These are phyloP conservation scores for Fomitiporia mediterranea DNA, from an alignment of 1,284 basidiomycete genomes.

Conservation along the genomic window DNA sequence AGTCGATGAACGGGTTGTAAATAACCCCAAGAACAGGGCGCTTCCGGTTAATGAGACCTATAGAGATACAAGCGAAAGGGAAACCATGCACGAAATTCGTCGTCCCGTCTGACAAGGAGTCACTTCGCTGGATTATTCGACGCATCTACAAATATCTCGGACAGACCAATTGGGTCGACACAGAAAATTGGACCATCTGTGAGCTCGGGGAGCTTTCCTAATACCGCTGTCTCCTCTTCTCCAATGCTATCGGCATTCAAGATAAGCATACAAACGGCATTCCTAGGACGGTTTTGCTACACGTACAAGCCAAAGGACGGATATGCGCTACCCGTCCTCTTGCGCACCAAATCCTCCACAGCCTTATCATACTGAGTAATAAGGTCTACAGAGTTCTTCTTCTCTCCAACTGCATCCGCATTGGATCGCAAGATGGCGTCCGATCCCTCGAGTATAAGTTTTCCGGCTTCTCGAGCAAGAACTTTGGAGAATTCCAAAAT, in stretches of 20 bases:
- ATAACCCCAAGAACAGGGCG: constrained; percentile 85
- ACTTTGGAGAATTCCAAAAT: constrained; percentile 71
- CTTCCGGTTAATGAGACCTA: constrained; percentile 83
- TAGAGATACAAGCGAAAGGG: constrained; percentile 86
- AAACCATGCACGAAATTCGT: constrained; percentile 95
- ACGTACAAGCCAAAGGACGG: constrained; percentile 82
- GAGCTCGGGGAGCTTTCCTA: constrained; percentile 63
- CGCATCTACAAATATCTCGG: background rate
- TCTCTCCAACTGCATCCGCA: constrained; percentile 64
- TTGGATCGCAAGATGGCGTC: constrained; percentile 57
- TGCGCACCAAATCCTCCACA: constrained; percentile 83
- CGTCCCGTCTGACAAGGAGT: constrained; percentile 64
- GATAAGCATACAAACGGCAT: constrained; percentile 5
- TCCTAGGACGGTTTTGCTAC: background rate
- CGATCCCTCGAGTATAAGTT: constrained; percentile 69
- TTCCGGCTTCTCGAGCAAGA: constrained; percentile 70
- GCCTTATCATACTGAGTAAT: constrained; percentile 97
- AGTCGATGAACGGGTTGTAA: constrained; percentile 89
- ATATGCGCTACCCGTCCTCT: constrained; percentile 63
- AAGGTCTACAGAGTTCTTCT: constrained; percentile 89
- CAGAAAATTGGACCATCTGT: constrained; percentile 91
- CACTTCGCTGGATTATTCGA: background rate
- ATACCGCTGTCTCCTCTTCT: constrained; percentile 80
- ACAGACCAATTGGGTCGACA: constrained; percentile 77
- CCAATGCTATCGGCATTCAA: constrained; percentile 65